Evolutionary conservation across 257 asterid genomes (phyloP), one percentile per base, ranked within the genome.

Genomic region (Solanum sparsipilum): DNA sequence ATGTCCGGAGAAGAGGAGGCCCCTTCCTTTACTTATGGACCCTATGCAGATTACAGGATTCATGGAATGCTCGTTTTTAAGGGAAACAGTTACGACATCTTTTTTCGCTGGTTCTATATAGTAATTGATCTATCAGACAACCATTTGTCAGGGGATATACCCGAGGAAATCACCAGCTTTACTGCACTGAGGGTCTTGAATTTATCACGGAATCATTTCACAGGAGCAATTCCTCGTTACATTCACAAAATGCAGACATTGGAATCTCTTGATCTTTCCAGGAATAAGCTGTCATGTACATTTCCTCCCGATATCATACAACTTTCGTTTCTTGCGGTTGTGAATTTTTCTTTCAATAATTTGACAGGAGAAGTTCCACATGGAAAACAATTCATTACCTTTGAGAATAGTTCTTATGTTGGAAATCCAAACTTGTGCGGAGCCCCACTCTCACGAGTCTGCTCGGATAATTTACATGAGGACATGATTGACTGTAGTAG

Each of bases 281-380:
- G 0, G 65, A 56, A 56, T 56, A 56, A 56, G 65, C 2, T 56
- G 65, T 20, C 65, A 56, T 7, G 65, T 20, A 56, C 65, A 56
- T 56, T 56, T 56, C 65, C 65, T 56, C 25, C 65, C 25, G 11
- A 7, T 56, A 56, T 56, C 65, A 56, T 56, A 56, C 25, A 18
- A 2, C 65, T 56, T 52, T 0, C 0, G 0, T 1, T 0, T 18
- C 63, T 52, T 52, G 0, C 0, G 4, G 0, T 6, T 18, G n/a
- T 0, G 10, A 56, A 56, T 56, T 3, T 56, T 56, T 56, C 25
- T 7, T 56, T 56, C 65, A 56, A 56, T 56, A 0, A 56, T 18
- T 56, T 56, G 65, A 56, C 65, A 56, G 65, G 25, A 21, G 0
- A 60, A 3, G 27, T 60, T 60, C 68, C 68, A 60, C 68, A 3